Evolutionary conservation across 495 filamentous ascomycete species (phyloP), one percentile per base, ranked within the genome.

Genomic region (Echria macrotheca): DNA sequence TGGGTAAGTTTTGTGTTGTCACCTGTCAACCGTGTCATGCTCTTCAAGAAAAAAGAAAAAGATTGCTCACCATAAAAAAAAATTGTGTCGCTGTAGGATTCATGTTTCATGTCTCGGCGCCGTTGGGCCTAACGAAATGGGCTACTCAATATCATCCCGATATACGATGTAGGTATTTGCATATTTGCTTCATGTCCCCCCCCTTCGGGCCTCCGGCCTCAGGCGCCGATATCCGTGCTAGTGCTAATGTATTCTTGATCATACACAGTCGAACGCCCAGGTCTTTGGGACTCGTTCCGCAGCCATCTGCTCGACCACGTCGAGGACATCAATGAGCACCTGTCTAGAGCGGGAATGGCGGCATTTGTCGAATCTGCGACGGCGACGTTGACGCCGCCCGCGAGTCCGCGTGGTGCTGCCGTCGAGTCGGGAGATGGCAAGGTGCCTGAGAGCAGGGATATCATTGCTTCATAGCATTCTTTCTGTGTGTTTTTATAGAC

Each of bases 41-140:
- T 17, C 22, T 24, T 33, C 14, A 0, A 21, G n/a, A 17, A 12
- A n/a, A n/a, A n/a, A 41, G 17, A 15, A 5, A 39, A 14, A 12
- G 11, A 11, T 12, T 21, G 17, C 38, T 9, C 17, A 25, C 8
- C 4, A n/a, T 21, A 17, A 21, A 11, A 37, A 14, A 19, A 17
- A 2, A 32, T 32, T 6, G n/a, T n/a, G n/a, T n/a, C n/a, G n/a
- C n/a, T n/a, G n/a, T 37, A 61, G 58, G 49, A 1, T 63, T 63
- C 53, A 63, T 63, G 59, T 55, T 63, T 41, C 53, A 63, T 18
- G 26, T 63, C 29, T 46, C 53, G 31, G 49, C 56, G 5, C 53
- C 53, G n/a, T n/a, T 59, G 32, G 56, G 45, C 11, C 19, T 63
- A 8, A 63, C 59, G 11, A 43, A 43, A n/a, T 63, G 51, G 51